Base-by-base conservation (phyloP, 1,284 basidiomycete genomes). In the Pseudozyma tsukubaensis region DNA sequence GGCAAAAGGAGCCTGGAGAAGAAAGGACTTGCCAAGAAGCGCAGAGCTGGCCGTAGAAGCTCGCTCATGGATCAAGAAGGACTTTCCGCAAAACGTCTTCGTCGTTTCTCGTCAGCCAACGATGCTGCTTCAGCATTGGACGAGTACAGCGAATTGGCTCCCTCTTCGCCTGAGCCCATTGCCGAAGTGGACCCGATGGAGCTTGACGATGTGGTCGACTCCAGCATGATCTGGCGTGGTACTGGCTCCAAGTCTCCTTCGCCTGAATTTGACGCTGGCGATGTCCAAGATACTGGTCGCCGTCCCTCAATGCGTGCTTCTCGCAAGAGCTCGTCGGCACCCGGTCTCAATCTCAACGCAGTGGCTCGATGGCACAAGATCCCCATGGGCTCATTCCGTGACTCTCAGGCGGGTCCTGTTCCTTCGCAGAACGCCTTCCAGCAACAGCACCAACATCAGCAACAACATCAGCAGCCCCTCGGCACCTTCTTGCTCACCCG, bases 301-400 rank as follows among this genome's bases (percentile, higher is more conserved):
- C 61, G 67, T 13, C 53, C 67, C 0, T 69, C 67, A 1, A 43
- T 35, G 4, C 68, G 67, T 24, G 49, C 57, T 3, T 45, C 52
- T 18, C 67, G 67, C 56, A 67, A 69, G 55, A 49, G 47, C 6
- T 51, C 56, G 3, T 60, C 59, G 14, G 69, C 51, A 2, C 66
- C 70, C 1, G 77, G 76, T 0, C 52, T 82, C 42, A 82, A 80
- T 29, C 52, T 74, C 19, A 80, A 78, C 39, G 82, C 79, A 2
- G 78, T 84, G 59, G 74, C 81, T 1, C 55, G 82, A 18, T 84
- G 82, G 82, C 56, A 80, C 72, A 75, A 77, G 44, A 80, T 84
- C 36, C 82, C 82, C 2, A 82, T 83, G 77, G 79, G 78, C 45
- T 79, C 80, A 3, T 83, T 83, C 62, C 79, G 82, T 8, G 77